A percentile compares a stretch with the other conserved stretches of the same genome.
phyloP scores from a whole-genome alignment of 805 yeast genomes.

The Dipodascopsis uninucleata region DNA sequence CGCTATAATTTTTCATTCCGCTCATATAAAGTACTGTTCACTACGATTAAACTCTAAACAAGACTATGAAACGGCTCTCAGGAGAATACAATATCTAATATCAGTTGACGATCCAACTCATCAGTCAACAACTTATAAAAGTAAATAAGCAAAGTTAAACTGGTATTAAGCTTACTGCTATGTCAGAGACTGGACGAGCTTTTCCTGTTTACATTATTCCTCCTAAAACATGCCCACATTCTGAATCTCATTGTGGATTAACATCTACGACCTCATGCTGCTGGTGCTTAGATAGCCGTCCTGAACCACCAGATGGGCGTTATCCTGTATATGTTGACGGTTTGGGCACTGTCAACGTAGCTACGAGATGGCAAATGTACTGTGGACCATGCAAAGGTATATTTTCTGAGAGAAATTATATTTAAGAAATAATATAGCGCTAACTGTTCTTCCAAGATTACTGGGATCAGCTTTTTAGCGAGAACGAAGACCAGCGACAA shows the following conservation, averaged over 20 bases:
- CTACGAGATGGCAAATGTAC: slow-evolving; percentile 19
- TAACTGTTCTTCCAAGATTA: not conserved
- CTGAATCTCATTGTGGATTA: slow-evolving; percentile 7
- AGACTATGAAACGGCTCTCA: too few species aligned
- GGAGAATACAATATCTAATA: too few species aligned
- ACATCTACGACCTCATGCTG: slow-evolving; percentile 9
- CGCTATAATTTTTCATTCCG: too few species aligned
- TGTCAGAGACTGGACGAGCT: not conserved
- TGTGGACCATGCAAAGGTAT: slow-evolving; percentile 18
- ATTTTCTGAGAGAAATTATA: not conserved
- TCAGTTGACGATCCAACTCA: too few species aligned
- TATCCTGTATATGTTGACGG: slow-evolving; percentile 22
- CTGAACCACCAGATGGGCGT: slow-evolving; percentile 4
- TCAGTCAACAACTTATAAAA: too few species aligned
- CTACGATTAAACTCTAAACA: too few species aligned
- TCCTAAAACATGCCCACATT: slow-evolving; percentile 14
- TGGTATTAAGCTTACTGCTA: too few species aligned
- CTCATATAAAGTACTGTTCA: too few species aligned
- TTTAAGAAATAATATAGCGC: not conserved
- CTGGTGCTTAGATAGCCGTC: slow-evolving; percentile 16
- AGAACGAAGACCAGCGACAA: slow-evolving; percentile 2
- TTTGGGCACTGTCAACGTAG: slow-evolving; percentile 21
- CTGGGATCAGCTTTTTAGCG: slow-evolving; percentile 2
- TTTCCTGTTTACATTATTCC: slow-evolving; percentile 1
- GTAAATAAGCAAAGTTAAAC: too few species aligned